A percentile compares a stretch with the other conserved stretches of the same genome.
These are phyloP conservation scores for Obelidium mucronatum DNA, from an alignment of 192 early-diverging fungal genomes.

Conservation along the genomic window DNA sequence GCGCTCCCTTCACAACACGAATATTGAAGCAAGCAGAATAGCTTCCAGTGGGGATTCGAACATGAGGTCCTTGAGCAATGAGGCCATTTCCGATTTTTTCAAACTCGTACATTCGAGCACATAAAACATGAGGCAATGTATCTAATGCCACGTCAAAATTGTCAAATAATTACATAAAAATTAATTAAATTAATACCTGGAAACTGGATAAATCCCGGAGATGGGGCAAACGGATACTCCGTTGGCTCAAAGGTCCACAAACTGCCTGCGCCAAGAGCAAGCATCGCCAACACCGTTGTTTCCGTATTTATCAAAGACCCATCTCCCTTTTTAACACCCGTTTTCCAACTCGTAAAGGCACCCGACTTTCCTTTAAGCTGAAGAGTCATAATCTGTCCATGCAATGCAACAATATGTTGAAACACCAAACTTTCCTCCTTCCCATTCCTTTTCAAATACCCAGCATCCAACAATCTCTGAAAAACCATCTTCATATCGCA, in stretches of 20 bases:
- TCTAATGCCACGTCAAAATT: neutral
- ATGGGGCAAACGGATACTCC: constrained; percentile 12
- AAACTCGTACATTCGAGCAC: neutral
- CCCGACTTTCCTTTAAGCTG: neutral
- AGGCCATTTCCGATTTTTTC: neutral
- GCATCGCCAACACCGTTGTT: constrained; percentile 19
- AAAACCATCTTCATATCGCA: constrained; percentile 19
- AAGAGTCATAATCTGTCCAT: neutral
- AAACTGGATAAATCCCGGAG: neutral
- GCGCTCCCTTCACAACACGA: neutral
- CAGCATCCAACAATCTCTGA: constrained; percentile 20
- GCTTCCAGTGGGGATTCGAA: neutral
- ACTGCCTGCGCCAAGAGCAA: constrained; percentile 12
- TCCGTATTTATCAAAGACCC: constrained; percentile 20
- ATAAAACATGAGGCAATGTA: neutral
- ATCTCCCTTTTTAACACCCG: constrained; percentile 5
- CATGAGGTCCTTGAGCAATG: constrained; percentile 5
- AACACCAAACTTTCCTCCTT: neutral
- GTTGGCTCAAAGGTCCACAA: constrained; percentile 20
- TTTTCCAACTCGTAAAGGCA: constrained; percentile 10
- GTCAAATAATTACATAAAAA: neutral
- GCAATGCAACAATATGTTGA: neutral
- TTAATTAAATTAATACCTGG: constrained; percentile 2
- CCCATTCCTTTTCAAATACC: neutral
- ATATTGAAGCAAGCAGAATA: neutral